Percentiles rank a stretch among this genome's conserved stretches.
phyloP scores from a whole-genome alignment of 176 grass and related monocot species.

The Saccharum officinarum region DNA sequence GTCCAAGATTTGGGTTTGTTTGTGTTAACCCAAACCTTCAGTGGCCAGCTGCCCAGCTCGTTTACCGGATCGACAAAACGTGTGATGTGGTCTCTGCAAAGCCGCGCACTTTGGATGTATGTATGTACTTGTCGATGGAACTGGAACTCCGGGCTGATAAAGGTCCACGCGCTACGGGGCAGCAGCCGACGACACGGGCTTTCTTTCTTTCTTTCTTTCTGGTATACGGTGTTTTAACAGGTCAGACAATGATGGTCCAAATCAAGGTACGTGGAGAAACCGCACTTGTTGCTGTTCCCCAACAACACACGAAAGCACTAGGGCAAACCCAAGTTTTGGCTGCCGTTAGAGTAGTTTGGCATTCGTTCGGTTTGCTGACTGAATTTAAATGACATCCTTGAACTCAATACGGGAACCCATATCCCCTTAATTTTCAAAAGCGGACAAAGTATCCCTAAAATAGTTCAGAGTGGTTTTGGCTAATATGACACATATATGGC shows the following conservation, averaged over 20 bases:
- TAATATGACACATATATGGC: too few relatives aligned
- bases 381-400: too few relatives aligned
- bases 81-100: conserved; percentile 7
- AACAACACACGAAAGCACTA: not conserved
- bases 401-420: not conserved
- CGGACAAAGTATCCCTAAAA: too few relatives aligned
- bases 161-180: conserved; percentile 3
- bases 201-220: not conserved
- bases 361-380: too few relatives aligned
- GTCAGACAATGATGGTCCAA: conserved; percentile 16
- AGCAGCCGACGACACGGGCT: not conserved
- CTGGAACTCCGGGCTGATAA: not conserved
- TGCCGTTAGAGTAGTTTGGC: not conserved
- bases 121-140: not conserved
- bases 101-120: not conserved
- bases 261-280: not conserved
- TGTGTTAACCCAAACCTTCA: not conserved
- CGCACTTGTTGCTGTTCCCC: not conserved
- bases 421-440: too few relatives aligned
- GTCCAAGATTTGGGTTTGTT: too few relatives aligned
- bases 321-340: not conserved
- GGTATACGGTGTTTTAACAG: conserved; percentile 20
- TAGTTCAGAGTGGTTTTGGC: too few relatives aligned
- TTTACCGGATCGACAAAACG: conserved; percentile 30
- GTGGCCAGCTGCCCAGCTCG: not conserved